Conservation (phyloP, 2,329 filamentous ascomycete genomes). For the Periconia sp. region DNA sequence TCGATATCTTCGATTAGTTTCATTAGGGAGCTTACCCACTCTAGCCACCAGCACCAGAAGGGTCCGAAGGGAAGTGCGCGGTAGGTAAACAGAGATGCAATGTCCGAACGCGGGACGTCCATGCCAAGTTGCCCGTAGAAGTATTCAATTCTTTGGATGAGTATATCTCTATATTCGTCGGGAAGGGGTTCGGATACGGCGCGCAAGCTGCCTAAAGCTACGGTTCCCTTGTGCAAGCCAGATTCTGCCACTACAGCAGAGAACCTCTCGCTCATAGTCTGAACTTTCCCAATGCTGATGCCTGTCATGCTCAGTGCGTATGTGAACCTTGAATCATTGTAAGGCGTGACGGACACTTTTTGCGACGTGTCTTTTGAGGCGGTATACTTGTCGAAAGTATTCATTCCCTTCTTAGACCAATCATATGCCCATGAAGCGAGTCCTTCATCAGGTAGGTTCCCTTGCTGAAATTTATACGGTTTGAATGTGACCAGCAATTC, state of each 20-base stretch:
- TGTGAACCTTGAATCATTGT: background rate
- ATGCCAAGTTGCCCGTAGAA: background rate
- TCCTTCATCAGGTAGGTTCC: background rate
- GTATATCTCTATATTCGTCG: background rate
- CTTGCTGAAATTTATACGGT: background rate
- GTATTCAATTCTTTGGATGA: background rate
- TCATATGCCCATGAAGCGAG: slow-evolving; percentile 3
- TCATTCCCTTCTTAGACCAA: background rate
- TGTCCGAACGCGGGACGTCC: background rate
- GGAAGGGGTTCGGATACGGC: background rate
- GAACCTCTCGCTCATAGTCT: background rate
- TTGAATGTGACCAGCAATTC: slow-evolving; percentile 1
- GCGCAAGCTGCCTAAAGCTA: background rate
- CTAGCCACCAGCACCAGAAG: slow-evolving; percentile 5
- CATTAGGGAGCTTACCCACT: slow-evolving; percentile 1
- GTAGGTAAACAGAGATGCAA: background rate
- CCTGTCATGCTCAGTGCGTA: background rate
- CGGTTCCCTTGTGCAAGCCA: background rate
- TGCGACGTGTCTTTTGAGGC: slow-evolving; percentile 1
- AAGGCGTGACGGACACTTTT: background rate
- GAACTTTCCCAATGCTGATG: background rate
- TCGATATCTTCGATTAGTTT: background rate
- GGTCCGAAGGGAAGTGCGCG: background rate
- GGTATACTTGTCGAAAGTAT: background rate
- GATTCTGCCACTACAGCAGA: background rate